Base-by-base conservation (phyloP, 2,329 filamentous ascomycete species). In the Aureobasidium sp. region DNA sequence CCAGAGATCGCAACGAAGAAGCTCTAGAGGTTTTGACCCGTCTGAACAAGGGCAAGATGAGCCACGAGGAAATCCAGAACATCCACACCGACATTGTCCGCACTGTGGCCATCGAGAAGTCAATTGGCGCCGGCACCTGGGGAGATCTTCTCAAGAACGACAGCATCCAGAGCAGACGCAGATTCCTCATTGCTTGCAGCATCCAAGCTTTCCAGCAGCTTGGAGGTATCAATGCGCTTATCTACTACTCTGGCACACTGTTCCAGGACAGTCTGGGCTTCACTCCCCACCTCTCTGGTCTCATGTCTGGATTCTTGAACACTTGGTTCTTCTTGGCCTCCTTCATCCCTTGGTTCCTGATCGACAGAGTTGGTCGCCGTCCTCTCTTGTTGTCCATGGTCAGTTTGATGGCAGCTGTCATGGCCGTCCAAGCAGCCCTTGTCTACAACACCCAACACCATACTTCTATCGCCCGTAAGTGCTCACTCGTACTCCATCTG, bases 291-390 rank as follows among this genome's bases (percentile, higher is more conserved):
- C 51, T 68, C 14, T 64, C 69, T 3, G 66, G 66, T 6, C 64
- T 72, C 48, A 71, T 71, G 69, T 67, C 69, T 27, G 69, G 69
- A 1, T 66, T 69, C 47, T 37, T 74, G 68, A 66, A 77, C n/a
- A 75, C 74, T 1, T 73, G 74, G 62, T 75, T 75, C 63, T 75
- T 72, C 68, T 68, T 75, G 30, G 72, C 73, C 2, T 75, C 73
- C 74, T 64, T 64, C 44, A 61, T 64, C 10, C 61, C 63, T 21
- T 64, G 63, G 63, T 72, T 78, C 64, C n/a, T 76, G 48, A 84
- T 88, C 39, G 85, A 88, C 71, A 80, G 82, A 1, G 82, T 86
- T 3, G 86, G 76, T 11, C 71, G 76, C 30, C 69, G 75, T 13
- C 75, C 74, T 61, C 67, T 77, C 7, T 77, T 78, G 63, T 65